Evolutionary conservation across 2,329 filamentous ascomycete species (phyloP), one percentile per base, ranked within the genome.

Genomic region (Microdochium nivale): DNA sequence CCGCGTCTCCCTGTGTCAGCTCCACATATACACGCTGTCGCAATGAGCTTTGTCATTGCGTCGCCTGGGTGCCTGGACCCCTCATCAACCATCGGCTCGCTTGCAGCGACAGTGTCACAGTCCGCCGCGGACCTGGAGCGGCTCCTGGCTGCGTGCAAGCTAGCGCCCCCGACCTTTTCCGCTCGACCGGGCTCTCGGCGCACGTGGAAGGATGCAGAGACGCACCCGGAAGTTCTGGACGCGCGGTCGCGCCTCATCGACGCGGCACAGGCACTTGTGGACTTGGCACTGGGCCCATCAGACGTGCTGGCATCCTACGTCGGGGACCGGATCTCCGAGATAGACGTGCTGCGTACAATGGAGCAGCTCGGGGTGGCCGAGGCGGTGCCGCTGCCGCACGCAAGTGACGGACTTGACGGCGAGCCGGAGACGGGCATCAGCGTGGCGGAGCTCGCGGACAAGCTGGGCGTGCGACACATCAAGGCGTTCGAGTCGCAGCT

Each of bases 271-370:
- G 44, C 44, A 23, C 44, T 47, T 16, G 21, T 47, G 8, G 44
- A 47, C 21, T n/a, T 47, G 5, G 44, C 44, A 50, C 35, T 62
- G 25, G 59, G 59, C 13, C 50, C 59, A n/a, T n/a, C 35, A 25
- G 52, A 57, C 49, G 14, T 50, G 49, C 25, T 67, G 16, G 51
- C 59, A 30, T 62, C 64, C 43, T 49, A 62, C 19, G 37, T 55
- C 1, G 49, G 32, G 10, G 58, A 63, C 52, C 44, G 44, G 23
- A n/a, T 27, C 10, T 8, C 10, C 21, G 44, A 47, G 23, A 24
- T 47, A 7, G 44, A 47, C 21, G 44, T 47, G 44, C 44, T 47
- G 44, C 9, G 44, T 4, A 27, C 44, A 3, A 27, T 47, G 21
- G 44, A 47, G 8, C 5, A 11, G 44, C 44, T 47, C 44, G 44